Conservation (phyloP, 768 basidiomycete species). For the Artomyces pyxidatus region DNA sequence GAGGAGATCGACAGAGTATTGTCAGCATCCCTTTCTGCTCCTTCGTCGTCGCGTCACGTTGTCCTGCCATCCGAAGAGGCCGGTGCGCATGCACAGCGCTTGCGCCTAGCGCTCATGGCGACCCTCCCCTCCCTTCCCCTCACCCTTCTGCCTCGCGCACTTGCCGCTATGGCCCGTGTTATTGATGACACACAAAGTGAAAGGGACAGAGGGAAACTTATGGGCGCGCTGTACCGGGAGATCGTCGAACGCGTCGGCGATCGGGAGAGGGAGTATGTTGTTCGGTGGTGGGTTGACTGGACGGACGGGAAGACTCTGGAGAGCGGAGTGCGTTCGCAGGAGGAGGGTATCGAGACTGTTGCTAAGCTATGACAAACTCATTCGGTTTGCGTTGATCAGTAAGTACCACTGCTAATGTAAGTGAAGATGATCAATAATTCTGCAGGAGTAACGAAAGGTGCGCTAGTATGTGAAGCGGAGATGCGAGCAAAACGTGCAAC, state of each 20-base stretch:
- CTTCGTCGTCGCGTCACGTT: constrained; percentile 16
- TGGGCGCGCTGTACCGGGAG: constrained; percentile 52
- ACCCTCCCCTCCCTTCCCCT: constrained; percentile 56
- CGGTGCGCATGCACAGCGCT: constrained; percentile 31
- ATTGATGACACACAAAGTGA: constrained; percentile 22
- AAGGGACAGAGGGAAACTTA: constrained; percentile 34
- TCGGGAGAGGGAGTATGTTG: constrained; percentile 54
- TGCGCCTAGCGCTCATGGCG: constrained; percentile 60
- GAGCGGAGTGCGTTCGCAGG: too few species aligned
- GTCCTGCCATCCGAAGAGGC: constrained; percentile 11
- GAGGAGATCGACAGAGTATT: constrained; percentile 30
- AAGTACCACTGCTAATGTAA: too few species aligned
- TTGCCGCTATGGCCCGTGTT: constrained; percentile 38
- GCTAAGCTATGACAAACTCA: too few species aligned
- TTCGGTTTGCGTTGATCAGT: too few species aligned
- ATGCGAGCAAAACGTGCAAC: too few species aligned
- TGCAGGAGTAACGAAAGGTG: too few species aligned
- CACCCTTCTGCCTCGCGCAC: constrained; percentile 42
- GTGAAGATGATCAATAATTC: too few species aligned
- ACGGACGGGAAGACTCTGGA: too few species aligned
- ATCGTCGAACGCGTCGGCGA: constrained; percentile 60
- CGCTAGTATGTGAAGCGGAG: too few species aligned
- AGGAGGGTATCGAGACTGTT: too few species aligned
- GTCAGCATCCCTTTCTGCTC: too few species aligned
- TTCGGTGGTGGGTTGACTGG: constrained; percentile 65